Evolutionary conservation across 2,329 filamentous ascomycete species (phyloP).

Genomic region (Pseudocercospora musae): DNA sequence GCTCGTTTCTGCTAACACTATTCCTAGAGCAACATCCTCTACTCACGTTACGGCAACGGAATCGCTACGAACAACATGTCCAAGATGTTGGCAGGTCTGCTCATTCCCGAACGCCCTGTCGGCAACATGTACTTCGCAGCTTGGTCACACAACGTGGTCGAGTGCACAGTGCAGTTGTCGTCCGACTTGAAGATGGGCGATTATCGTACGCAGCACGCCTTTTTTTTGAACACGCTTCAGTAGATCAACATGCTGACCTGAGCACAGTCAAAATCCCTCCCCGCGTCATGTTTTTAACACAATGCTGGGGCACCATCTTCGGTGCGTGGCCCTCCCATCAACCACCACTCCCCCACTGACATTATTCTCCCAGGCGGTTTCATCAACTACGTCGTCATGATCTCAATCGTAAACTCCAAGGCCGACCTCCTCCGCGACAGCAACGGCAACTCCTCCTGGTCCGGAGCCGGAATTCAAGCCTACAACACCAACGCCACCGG

Average conservation of each 20-base stretch:
- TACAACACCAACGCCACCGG: slow-evolving; percentile 38
- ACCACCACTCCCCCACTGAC: neutral
- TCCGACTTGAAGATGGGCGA: slow-evolving; percentile 58
- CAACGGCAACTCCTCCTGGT: slow-evolving; percentile 53
- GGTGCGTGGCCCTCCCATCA: slow-evolving; percentile 22
- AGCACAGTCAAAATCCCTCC: slow-evolving; percentile 50
- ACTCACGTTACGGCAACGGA: slow-evolving; percentile 48
- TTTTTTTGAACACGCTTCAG: neutral
- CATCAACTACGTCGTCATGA: slow-evolving; percentile 52
- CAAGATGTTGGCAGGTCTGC: slow-evolving; percentile 55
- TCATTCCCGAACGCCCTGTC: slow-evolving; percentile 51
- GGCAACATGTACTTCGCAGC: slow-evolving; percentile 59
- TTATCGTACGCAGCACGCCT: slow-evolving; percentile 44
- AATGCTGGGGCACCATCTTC: slow-evolving; percentile 55
- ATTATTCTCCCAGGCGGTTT: slow-evolving; percentile 33
- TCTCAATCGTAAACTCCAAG: slow-evolving; percentile 50
- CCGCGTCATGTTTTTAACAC: slow-evolving; percentile 54
- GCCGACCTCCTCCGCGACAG: slow-evolving; percentile 46
- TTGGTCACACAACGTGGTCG: slow-evolving; percentile 58
- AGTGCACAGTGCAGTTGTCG: slow-evolving; percentile 49
- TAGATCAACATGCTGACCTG: neutral
- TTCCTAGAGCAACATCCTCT: slow-evolving; percentile 42
- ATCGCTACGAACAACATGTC: slow-evolving; percentile 59
- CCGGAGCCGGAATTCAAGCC: slow-evolving; percentile 50
- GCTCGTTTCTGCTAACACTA: neutral